Evolutionary conservation across 148 eudicot genomes (phyloP).

Genomic region (Dianthus caryophyllus): DNA sequence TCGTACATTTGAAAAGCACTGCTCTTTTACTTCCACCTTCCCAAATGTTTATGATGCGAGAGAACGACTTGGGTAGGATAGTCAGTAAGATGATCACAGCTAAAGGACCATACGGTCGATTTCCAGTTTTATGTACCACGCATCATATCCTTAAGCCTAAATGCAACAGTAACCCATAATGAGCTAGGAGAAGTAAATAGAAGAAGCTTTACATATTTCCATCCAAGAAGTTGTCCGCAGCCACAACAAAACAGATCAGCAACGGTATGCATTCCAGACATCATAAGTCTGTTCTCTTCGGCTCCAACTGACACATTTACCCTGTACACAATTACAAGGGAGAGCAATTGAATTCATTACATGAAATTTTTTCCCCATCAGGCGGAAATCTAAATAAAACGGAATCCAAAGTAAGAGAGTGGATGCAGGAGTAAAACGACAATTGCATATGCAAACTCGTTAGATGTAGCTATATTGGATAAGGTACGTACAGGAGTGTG

Average conservation of each 20-base stretch:
- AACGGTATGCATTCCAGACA: conserved; percentile 59
- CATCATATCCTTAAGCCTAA: not conserved
- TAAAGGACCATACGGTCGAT: too few relatives aligned
- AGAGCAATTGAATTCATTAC: not conserved
- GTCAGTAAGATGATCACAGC: too few relatives aligned
- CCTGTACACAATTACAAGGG: conserved; percentile 21
- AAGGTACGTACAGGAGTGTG: too few relatives aligned
- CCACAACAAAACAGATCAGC: conserved; percentile 56
- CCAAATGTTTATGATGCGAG: too few relatives aligned
- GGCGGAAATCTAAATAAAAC: too few relatives aligned
- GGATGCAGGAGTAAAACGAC: too few relatives aligned
- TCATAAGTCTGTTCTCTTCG: conserved; percentile 51
- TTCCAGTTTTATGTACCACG: not conserved
- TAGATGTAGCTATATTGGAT: too few relatives aligned
- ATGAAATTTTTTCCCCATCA: not conserved
- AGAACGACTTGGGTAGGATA: too few relatives aligned
- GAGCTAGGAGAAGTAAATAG: not conserved
- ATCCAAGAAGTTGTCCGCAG: conserved; percentile 62
- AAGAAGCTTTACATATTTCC: conserved; percentile 60
- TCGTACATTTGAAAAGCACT: too few relatives aligned
- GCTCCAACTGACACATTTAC: conserved; percentile 52
- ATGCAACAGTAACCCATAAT: not conserved
- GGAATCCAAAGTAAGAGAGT: too few relatives aligned
- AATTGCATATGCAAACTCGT: too few relatives aligned
- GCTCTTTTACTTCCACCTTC: too few relatives aligned